phyloP scores from a whole-genome alignment of 768 basidiomycete genomes.

The Mycena haematopus region DNA sequence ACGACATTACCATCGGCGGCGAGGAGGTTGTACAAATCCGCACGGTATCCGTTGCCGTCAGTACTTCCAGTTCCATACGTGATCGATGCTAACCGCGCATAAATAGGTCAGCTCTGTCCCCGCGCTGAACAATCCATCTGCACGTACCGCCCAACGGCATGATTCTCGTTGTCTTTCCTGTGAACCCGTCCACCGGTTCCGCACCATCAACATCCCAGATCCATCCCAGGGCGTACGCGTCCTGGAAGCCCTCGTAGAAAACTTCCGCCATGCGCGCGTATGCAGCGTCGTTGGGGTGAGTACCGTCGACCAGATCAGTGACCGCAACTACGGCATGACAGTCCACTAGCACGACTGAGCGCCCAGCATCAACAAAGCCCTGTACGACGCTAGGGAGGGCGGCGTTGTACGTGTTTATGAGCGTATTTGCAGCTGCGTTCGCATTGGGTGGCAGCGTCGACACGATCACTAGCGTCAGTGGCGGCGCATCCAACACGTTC shows the following conservation, averaged over 20 bases:
- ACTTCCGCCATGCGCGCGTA: constrained; percentile 14
- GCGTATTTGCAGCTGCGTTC: background rate
- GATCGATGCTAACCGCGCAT: background rate
- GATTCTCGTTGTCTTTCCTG: background rate
- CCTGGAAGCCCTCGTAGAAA: constrained; percentile 9
- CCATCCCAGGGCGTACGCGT: constrained; percentile 4
- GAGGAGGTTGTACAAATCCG: constrained; percentile 22
- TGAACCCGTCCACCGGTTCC: background rate
- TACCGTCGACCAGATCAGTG: constrained; percentile 14
- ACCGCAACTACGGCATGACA: constrained; percentile 10
- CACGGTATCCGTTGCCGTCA: constrained; percentile 17
- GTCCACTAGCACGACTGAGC: constrained; percentile 10
- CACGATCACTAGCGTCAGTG: constrained; percentile 12
- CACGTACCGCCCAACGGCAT: background rate
- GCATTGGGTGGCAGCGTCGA: constrained; percentile 16
- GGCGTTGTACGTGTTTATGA: constrained; percentile 14
- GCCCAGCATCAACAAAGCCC: background rate
- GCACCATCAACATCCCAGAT: constrained; percentile 12
- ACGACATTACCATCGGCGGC: constrained; percentile 18
- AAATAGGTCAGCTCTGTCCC: too few species aligned
- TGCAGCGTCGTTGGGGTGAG: constrained; percentile 16
- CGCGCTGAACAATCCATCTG: too few species aligned
- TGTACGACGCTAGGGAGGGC: constrained; percentile 11
- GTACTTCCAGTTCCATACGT: constrained; percentile 7
- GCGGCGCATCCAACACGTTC: constrained; percentile 8